Evolutionary conservation across 345 rosid genomes (phyloP), one percentile per base, ranked within the genome.

Genomic region (Firmiana major): DNA sequence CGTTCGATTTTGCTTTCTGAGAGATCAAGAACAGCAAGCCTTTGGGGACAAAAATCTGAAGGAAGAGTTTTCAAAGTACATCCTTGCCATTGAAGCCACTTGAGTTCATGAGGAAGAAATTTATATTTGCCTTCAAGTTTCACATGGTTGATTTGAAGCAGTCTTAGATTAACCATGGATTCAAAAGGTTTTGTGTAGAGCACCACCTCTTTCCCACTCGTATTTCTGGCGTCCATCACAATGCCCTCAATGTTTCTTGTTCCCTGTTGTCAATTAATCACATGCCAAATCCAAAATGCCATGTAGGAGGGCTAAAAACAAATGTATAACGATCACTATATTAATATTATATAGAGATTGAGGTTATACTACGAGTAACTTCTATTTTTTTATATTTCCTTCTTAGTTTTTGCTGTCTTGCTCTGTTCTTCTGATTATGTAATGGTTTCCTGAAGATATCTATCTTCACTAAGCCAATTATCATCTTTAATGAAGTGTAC

Each of bases 11-110:
- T 53, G 85, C 98, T 90, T 16, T 82, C 82, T 13, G 94, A 87
- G 81, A 93, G 93, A 84, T 93, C 89, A 80, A 91, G 92, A 77
- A 93, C 89, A 21, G 86, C 90, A 60, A 91, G 91, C 68, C 87
- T 57, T 21, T 55, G 3, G 58, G 84, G 81, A 73, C 59, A 75
- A 73, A 84, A 80, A 63, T 83, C 79, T 28, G 81, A 75, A 58
- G 92, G 92, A 45, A 93, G 82, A 31, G 58, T 71, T 82, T 81
- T 69, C 83, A 87, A 53, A 3, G 87, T 82, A 69, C 94, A 91
- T 22, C 86, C 84, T 82, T 82, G 88, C 98, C 94, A 91, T 46
- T 86, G 91, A 34, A 93, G 85, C 91, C 96, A 93, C 79, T 84
- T 89, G 75, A 91, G 66, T 55, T 81, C 86, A 49, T 68, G 63